A percentile compares a stretch with the other conserved stretches of the same genome.
These are phyloP conservation scores for Rhizophagus clarus DNA, from an alignment of 192 early-diverging fungal genomes.

Conservation along the genomic window DNA sequence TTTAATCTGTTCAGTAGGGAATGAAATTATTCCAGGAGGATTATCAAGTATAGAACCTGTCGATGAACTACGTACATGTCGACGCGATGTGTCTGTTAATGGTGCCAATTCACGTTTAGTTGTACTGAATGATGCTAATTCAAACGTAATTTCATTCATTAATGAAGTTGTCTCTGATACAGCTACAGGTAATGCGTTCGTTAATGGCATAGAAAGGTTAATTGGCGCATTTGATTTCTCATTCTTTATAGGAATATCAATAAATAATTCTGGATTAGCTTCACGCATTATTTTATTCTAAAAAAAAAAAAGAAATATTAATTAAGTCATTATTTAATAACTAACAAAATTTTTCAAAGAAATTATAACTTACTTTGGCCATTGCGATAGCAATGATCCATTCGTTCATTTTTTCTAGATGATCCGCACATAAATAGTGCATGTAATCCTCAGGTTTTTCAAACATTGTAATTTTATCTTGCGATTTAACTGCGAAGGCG, in stretches of 20 bases:
- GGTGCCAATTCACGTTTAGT: background rate
- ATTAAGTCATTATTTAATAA: background rate
- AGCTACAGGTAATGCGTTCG: conserved; percentile 15
- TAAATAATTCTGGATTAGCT: conserved; percentile 6
- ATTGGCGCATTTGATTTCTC: background rate
- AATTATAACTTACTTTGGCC: conserved; percentile 57
- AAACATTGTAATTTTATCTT: conserved; percentile 11
- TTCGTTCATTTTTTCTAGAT: conserved; percentile 66
- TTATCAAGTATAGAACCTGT: background rate
- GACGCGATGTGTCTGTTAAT: background rate
- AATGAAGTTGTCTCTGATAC: conserved; percentile 6
- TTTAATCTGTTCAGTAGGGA: background rate
- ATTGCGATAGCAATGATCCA: conserved; percentile 71
- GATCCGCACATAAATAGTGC: conserved; percentile 55
- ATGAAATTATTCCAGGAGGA: background rate
- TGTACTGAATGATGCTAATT: background rate
- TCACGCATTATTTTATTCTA: conserved; percentile 12
- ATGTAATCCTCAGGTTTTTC: conserved; percentile 34
- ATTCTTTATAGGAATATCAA: background rate
- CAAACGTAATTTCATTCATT: conserved; percentile 13
- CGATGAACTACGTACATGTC: background rate
- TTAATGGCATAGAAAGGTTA: conserved; percentile 1
- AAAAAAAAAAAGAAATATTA: background rate
- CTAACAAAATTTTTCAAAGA: background rate
- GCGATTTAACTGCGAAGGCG: background rate